Evolutionary conservation across 352 stramenopile species (phyloP), one percentile per base, ranked within the genome.

Genomic region (Phytophthora multivora): DNA sequence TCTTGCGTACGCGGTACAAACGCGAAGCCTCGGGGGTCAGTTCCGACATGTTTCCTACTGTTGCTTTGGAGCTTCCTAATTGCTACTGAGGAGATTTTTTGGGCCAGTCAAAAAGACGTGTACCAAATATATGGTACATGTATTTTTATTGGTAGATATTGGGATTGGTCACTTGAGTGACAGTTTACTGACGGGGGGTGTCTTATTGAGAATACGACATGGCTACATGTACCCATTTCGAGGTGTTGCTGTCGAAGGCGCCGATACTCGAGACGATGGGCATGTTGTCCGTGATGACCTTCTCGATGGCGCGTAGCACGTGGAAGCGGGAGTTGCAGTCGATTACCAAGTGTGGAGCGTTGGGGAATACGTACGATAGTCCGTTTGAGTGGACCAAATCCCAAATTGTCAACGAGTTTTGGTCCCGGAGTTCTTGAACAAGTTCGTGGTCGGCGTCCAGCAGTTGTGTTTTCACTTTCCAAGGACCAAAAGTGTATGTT

Each of bases 1-100:
- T 98, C 79, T 98, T 98, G 42, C 95, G 91, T 45, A 98, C 93
- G 67, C 95, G 93, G 77, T 95, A 98, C 36, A 98, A 77, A 41
- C 85, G 85, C 59, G 84, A 96, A 19, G 86, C 86, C 45, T 96
- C 88, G 35, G 86, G 82, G 1, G 82, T 91, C 28, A 95, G 73
- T 59, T 84, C 80, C 51, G 83, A 89, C 85, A 93, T 93, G 54
- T 33, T 33, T 13, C 13, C 8, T 33, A 12, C 2, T 30, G 5
- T 6, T 33, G 28, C n/a, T 12, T 13, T 13, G 28, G 28, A 13
- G 28, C n/a, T 9, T 33, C 28, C 28, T 33, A 33, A 33, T 33
- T 12, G 28, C 28, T 33, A 33, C 28, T 33, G 28, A 33, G 28
- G 28, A 33, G 28, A 13, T 33, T 33, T 33, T 19, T 54, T 48